Base-by-base conservation (phyloP, 2,329 filamentous ascomycete genomes). In the Venturia effusa region DNA sequence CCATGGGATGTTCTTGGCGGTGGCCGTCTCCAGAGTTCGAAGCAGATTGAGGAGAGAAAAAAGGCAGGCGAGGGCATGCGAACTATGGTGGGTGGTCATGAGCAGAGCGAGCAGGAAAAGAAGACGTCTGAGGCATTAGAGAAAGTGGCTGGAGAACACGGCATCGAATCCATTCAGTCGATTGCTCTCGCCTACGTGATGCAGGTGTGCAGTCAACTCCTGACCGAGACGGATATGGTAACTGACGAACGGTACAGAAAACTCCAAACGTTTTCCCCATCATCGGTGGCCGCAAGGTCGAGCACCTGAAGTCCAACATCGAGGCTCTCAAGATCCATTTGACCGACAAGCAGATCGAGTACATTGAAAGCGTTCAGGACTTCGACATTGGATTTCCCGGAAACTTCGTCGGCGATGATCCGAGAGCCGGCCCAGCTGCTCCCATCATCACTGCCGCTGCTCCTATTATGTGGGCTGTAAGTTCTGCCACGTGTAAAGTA, bases 181-280 rank as follows among this genome's bases (percentile, higher is more conserved):
- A 55, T 61, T 32, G 65, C 65, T 27, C 73, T 90, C 37, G 87
- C 88, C 4, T 90, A 90, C 70, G 84, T 90, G n/a, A 81, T 88
- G 79, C 51, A 57, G 51, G 51, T 57, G 10, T 32, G 51, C 34
- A 22, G 19, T 17, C 41, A 22, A n/a, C 4, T n/a, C 7, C 4
- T 57, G 6, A 2, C 30, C 27, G n/a, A 30, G 4, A n/a, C 27
- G 24, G 45, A 51, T 7, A 57, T 19, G 11, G 3, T 6, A 2
- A n/a, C 6, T 32, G 30, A 57, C 19, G n/a, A 0, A 19, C 34
- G 19, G 2, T 6, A 34, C 79, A 83, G 66, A 89, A 90, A 76
- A 77, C 85, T 0, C 81, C 85, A 0, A 83, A 88, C 68, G 85
- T 90, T 24, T 88, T 88, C 69, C 88, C 88, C 0, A 84, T 90